These are phyloP conservation scores for Phlebiopsis gigantea DNA, from an alignment of 768 basidiomycete species.

Conservation along the genomic window DNA sequence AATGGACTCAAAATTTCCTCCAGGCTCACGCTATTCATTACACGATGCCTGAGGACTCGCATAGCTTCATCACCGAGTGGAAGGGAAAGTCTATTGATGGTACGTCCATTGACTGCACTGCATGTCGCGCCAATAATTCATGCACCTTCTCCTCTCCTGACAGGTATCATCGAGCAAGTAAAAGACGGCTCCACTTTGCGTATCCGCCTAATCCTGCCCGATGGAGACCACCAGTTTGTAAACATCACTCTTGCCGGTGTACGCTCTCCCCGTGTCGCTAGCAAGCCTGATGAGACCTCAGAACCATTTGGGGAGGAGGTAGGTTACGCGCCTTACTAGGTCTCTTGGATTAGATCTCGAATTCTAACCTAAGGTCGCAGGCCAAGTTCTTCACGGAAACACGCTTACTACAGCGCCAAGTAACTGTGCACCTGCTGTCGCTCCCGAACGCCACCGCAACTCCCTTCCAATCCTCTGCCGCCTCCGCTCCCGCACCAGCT, in stretches of 20 bases:
- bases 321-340: conserved; percentile 18
- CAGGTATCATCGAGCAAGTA: conserved; percentile 91
- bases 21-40: conserved; percentile 74
- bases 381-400: conserved; percentile 93
- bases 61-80: conserved; percentile 85
- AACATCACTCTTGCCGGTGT: conserved; percentile 85
- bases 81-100: conserved; percentile 90
- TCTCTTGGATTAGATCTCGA: neutral
- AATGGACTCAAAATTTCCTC: neutral
- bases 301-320: conserved; percentile 92
- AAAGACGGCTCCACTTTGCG: conserved; percentile 90
- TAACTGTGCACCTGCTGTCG: conserved; percentile 74
- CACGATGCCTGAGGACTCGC: conserved; percentile 86
- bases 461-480: conserved; percentile 64
- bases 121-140: conserved; percentile 5
- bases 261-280: conserved; percentile 63
- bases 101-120: no score
- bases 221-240: conserved; percentile 84
- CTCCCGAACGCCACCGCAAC: conserved; percentile 74
- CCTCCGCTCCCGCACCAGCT: conserved; percentile 44
- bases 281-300: conserved; percentile 68
- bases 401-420: conserved; percentile 73
- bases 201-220: conserved; percentile 81
- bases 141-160: neutral
- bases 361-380: conserved; percentile 31